Percentiles rank a stretch among this genome's conserved stretches.
Conservation (phyloP, 2,329 filamentous ascomycete genomes). For the Pyrenochaeta sp. region DNA sequence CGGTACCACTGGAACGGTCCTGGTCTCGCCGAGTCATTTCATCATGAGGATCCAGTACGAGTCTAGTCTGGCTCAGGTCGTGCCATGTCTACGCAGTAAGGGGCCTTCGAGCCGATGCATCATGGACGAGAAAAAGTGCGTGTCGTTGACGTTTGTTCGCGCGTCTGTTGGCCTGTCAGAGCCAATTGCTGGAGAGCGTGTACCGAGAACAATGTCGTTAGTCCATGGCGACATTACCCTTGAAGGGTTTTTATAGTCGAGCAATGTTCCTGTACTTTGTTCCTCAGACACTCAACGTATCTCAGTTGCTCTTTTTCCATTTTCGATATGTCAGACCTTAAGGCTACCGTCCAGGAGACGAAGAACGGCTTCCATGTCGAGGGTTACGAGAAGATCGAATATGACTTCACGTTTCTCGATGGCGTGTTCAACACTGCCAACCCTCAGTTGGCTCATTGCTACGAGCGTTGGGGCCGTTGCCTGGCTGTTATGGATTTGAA, state of each 20-base stretch:
- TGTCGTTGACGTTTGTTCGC: conserved; percentile 36
- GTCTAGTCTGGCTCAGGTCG: conserved; percentile 26
- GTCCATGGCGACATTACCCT: conserved; percentile 17
- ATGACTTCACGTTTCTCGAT: conserved; percentile 77
- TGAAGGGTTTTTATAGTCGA: conserved; percentile 26
- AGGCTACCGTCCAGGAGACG: conserved; percentile 70
- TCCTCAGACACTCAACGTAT: conserved; percentile 34
- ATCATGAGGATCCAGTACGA: conserved; percentile 41
- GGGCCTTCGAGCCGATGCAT: conserved; percentile 25
- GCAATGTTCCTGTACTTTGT: conserved; percentile 14
- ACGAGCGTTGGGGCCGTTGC: conserved; percentile 69
- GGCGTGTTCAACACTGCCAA: conserved; percentile 70
- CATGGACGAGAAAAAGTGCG: conserved; percentile 27
- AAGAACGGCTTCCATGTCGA: conserved; percentile 72
- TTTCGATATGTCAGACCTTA: conserved; percentile 69
- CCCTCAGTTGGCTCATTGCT: conserved; percentile 68
- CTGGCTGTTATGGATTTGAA: conserved; percentile 75
- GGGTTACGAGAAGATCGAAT: conserved; percentile 78
- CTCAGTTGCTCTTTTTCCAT: conserved; percentile 18
- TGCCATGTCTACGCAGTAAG: conserved; percentile 32
- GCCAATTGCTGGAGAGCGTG: conserved; percentile 31
- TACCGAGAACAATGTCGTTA: conserved; percentile 18
- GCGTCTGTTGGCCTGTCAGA: conserved; percentile 22
- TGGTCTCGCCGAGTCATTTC: conserved; percentile 36
- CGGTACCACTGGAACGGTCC: conserved; percentile 17